Conservation (phyloP, 2,329 filamentous ascomycete genomes). For the Beauveria caledonica region DNA sequence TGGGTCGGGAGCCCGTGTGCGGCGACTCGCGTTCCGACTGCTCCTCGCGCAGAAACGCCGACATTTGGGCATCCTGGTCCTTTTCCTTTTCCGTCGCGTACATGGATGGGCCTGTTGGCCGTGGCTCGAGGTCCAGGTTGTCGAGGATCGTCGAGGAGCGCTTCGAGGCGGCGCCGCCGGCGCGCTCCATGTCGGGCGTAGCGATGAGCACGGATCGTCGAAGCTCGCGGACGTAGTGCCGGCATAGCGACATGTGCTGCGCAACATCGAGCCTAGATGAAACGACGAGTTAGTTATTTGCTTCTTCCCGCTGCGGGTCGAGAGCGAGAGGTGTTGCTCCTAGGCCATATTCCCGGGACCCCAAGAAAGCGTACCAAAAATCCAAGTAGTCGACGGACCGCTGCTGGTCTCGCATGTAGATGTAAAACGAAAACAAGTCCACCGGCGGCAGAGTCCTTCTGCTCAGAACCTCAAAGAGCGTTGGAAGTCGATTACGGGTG, state of each 20-base stretch:
- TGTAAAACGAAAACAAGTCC: slow-evolving; percentile 97
- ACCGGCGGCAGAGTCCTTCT: slow-evolving; percentile 91
- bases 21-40: slow-evolving; percentile 45
- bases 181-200: slow-evolving; percentile 80
- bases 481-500: slow-evolving; percentile 77
- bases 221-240: slow-evolving; percentile 93
- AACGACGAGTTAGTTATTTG: too few relatives aligned
- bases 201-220: slow-evolving; percentile 87
- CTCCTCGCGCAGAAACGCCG: slow-evolving; percentile 73
- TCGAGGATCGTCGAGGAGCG: slow-evolving; percentile 76
- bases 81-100: slow-evolving; percentile 62
- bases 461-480: slow-evolving; percentile 90
- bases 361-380: slow-evolving; percentile 65
- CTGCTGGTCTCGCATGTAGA: slow-evolving; percentile 99
- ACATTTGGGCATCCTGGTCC: slow-evolving; percentile 82
- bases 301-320: not conserved
- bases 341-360: not conserved
- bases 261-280: slow-evolving; percentile 86
- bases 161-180: slow-evolving; percentile 58
- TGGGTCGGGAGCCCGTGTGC: slow-evolving; percentile 41
- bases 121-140: slow-evolving; percentile 54
- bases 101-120: slow-evolving; percentile 52
- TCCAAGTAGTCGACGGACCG: slow-evolving; percentile 96
- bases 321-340: not conserved
- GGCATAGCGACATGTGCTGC: slow-evolving; percentile 95